A percentile compares a stretch with the other conserved stretches of the same genome.
phyloP scores from a whole-genome alignment of 169 alveolate genomes.

The Plasmodium gallinaceum region DNA sequence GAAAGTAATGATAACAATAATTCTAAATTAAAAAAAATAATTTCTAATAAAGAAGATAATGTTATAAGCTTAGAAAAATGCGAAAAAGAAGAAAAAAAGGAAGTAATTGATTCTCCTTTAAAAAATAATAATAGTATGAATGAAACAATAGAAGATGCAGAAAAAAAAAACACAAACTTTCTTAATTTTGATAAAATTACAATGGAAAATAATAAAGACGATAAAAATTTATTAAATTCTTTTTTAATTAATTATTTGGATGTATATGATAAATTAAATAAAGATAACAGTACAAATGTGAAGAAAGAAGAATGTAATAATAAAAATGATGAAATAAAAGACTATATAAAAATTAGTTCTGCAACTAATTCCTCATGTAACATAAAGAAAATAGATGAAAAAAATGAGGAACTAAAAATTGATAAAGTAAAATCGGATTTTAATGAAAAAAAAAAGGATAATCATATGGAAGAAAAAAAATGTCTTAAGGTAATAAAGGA shows the following conservation, averaged over 20 bases:
- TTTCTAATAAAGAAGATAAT: neutral
- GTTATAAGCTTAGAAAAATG: neutral
- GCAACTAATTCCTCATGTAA: neutral
- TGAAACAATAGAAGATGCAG: neutral
- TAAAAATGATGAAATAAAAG: neutral
- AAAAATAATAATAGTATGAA: neutral
- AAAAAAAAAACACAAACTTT: neutral
- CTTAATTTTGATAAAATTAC: neutral
- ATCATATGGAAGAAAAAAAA: neutral
- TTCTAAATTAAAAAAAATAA: neutral
- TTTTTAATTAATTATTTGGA: conserved; percentile 9
- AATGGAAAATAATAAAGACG: neutral
- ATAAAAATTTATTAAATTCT: neutral
- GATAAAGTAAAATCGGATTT: neutral
- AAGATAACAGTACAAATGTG: neutral
- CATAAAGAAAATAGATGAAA: neutral
- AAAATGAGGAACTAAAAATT: neutral
- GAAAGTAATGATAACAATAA: neutral
- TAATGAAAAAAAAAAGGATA: neutral
- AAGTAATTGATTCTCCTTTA: neutral
- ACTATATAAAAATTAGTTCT: neutral
- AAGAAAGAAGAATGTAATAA: neutral
- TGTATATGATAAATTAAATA: conserved; percentile 5
- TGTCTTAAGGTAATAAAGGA: neutral
- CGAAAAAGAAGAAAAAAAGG: neutral